These are phyloP conservation scores for Cryptococcus sp. DNA, from an alignment of 1,284 basidiomycete species.

Conservation along the genomic window DNA sequence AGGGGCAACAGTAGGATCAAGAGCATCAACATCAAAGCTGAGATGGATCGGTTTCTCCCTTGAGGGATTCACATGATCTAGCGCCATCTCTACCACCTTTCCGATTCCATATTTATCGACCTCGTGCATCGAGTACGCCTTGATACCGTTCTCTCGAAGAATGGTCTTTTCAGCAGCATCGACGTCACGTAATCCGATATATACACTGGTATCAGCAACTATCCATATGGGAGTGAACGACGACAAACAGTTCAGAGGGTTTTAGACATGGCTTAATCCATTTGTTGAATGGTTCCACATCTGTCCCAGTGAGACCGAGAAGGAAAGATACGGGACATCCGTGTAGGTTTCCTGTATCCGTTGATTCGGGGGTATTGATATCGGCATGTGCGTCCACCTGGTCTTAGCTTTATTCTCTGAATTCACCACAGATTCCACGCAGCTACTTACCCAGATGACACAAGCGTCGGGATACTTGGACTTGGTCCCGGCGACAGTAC, in stretches of 20 bases:
- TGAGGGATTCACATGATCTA: constrained; percentile 86
- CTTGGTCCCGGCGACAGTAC: constrained; percentile 57
- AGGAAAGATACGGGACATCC: constrained; percentile 98
- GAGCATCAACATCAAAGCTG: constrained; percentile 93
- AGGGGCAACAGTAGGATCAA: constrained; percentile 90
- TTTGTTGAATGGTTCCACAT: constrained; percentile 56
- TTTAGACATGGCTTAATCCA: constrained; percentile 77
- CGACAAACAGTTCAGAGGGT: constrained; percentile 54
- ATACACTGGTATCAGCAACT: constrained; percentile 46
- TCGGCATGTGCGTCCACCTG: constrained; percentile 82
- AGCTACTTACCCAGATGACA: constrained; percentile 68
- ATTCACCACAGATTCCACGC: constrained; percentile 29
- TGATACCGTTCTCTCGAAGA: constrained; percentile 80
- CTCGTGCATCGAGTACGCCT: constrained; percentile 96
- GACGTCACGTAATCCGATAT: constrained; percentile 93
- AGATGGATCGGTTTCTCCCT: constrained; percentile 84
- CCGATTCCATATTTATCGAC: constrained; percentile 97
- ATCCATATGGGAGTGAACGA: neutral
- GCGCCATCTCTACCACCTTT: constrained; percentile 88
- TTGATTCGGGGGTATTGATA: constrained; percentile 86
- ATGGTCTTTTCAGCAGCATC: constrained; percentile 87
- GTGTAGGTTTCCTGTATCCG: constrained; percentile 90
- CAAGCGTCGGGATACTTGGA: constrained; percentile 59
- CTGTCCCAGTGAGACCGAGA: constrained; percentile 61
- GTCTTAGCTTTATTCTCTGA: constrained; percentile 12